phyloP scores from a whole-genome alignment of 2,329 filamentous ascomycete genomes.

The Parafenestella ontariensis region DNA sequence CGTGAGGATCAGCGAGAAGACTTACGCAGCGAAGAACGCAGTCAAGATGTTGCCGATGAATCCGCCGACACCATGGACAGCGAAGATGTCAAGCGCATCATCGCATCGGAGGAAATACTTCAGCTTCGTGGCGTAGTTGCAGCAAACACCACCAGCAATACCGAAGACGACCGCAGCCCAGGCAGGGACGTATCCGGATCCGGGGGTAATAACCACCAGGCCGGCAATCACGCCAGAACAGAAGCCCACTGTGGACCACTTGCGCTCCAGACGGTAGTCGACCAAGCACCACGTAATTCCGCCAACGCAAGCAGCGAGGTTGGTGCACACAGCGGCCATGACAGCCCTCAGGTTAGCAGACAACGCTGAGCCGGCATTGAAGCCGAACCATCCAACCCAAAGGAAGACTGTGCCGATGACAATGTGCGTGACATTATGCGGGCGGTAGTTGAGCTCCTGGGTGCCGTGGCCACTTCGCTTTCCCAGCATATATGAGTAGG shows the following conservation, averaged over 20 bases:
- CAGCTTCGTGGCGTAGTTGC: slow-evolving; percentile 90
- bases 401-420: slow-evolving; percentile 92
- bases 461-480: slow-evolving; percentile 85
- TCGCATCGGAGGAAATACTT: slow-evolving; percentile 84
- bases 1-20: slow-evolving; percentile 5
- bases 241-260: slow-evolving; percentile 93
- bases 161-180: slow-evolving; percentile 86
- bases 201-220: slow-evolving; percentile 86
- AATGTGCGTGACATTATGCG: slow-evolving; percentile 91
- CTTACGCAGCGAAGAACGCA: slow-evolving; percentile 77
- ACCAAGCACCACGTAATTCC: slow-evolving; percentile 89
- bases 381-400: slow-evolving; percentile 95
- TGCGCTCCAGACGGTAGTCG: slow-evolving; percentile 86
- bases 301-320: slow-evolving; percentile 81
- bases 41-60: slow-evolving; percentile 66
- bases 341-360: slow-evolving; percentile 82
- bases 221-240: slow-evolving; percentile 87
- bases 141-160: slow-evolving; percentile 74
- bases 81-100: slow-evolving; percentile 81
- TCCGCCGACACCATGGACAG: slow-evolving; percentile 66
- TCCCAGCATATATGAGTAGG: slow-evolving; percentile 90
- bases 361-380: slow-evolving; percentile 86
- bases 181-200: slow-evolving; percentile 82
- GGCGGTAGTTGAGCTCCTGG: slow-evolving; percentile 87
- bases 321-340: slow-evolving; percentile 87